A percentile compares a stretch with the other conserved stretches of the same genome.
Conservation (phyloP, 148 eudicot genomes). For the Cornus kousa region DNA sequence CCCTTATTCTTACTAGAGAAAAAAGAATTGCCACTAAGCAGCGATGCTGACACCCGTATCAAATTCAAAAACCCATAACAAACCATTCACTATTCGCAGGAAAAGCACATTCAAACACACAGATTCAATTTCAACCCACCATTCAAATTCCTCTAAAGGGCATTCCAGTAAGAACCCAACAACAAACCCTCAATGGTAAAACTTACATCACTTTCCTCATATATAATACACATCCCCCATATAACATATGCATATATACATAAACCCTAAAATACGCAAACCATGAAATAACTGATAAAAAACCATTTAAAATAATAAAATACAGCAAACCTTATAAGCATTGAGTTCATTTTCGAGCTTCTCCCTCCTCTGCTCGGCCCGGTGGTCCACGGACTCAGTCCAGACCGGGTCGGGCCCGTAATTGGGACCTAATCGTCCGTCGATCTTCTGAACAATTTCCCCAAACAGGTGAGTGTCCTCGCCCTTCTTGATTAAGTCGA, state of each 20-base stretch:
- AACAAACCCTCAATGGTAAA: background rate
- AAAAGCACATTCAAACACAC: too few species aligned
- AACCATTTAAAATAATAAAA: background rate
- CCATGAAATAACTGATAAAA: background rate
- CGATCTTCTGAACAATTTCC: slow-evolving; percentile 63
- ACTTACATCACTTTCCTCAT: too few species aligned
- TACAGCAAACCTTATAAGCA: slow-evolving; percentile 60
- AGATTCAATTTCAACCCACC: background rate
- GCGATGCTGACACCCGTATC: too few species aligned
- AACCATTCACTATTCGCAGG: too few species aligned
- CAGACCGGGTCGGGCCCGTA: slow-evolving; percentile 57
- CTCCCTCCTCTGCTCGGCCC: slow-evolving; percentile 79
- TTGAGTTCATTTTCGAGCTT: slow-evolving; percentile 91
- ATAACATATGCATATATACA: too few species aligned
- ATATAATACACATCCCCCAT: too few species aligned
- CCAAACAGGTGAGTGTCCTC: slow-evolving; percentile 69
- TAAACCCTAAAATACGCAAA: background rate
- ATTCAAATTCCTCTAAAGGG: background rate
- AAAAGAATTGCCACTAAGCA: too few species aligned
- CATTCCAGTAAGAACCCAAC: background rate
- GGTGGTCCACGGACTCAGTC: slow-evolving; percentile 62
- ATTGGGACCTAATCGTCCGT: slow-evolving; percentile 48
- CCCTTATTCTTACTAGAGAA: too few species aligned
- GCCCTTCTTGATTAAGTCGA: slow-evolving; percentile 80
- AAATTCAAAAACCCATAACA: too few species aligned